Conservation (phyloP, 2,329 filamentous ascomycete species). For the Epichloe brachyelytri region DNA sequence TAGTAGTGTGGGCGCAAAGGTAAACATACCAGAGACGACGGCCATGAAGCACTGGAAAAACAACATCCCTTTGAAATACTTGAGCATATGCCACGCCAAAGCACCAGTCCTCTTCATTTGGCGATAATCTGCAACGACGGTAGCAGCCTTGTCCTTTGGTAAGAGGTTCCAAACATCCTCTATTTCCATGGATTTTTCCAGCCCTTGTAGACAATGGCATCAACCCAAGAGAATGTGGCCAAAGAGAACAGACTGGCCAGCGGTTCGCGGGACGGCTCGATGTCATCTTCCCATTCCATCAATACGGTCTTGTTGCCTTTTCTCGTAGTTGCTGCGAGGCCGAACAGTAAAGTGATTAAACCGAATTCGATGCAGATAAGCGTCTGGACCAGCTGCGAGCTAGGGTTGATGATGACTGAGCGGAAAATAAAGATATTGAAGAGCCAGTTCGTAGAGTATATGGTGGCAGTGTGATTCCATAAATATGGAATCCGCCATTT, state of each 20-base stretch:
- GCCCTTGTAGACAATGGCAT: slow-evolving; percentile 76
- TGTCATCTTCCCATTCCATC: slow-evolving; percentile 76
- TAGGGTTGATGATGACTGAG: slow-evolving; percentile 68
- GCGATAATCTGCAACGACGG: slow-evolving; percentile 70
- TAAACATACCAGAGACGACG: slow-evolving; percentile 65
- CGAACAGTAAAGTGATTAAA: slow-evolving; percentile 59
- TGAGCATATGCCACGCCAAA: slow-evolving; percentile 67
- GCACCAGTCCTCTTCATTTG: slow-evolving; percentile 71
- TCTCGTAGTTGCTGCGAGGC: slow-evolving; percentile 67
- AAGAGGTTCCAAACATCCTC: slow-evolving; percentile 84
- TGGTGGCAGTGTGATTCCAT: slow-evolving; percentile 83
- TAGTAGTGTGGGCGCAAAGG: slow-evolving; percentile 82
- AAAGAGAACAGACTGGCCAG: slow-evolving; percentile 80
- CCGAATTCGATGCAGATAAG: slow-evolving; percentile 63
- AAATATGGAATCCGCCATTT: slow-evolving; percentile 57
- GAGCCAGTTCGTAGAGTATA: slow-evolving; percentile 77
- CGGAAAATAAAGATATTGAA: slow-evolving; percentile 68
- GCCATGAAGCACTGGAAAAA: slow-evolving; percentile 72
- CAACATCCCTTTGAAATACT: slow-evolving; percentile 69
- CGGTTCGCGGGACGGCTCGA: slow-evolving; percentile 78
- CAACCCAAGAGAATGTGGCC: slow-evolving; percentile 81
- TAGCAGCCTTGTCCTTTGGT: slow-evolving; percentile 74
- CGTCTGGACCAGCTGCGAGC: slow-evolving; percentile 45
- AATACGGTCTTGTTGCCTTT: slow-evolving; percentile 86
- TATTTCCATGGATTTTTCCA: slow-evolving; percentile 77